Conservation (phyloP, 2,329 filamentous ascomycete species). For the Pyrenophora tritici-repentis region DNA sequence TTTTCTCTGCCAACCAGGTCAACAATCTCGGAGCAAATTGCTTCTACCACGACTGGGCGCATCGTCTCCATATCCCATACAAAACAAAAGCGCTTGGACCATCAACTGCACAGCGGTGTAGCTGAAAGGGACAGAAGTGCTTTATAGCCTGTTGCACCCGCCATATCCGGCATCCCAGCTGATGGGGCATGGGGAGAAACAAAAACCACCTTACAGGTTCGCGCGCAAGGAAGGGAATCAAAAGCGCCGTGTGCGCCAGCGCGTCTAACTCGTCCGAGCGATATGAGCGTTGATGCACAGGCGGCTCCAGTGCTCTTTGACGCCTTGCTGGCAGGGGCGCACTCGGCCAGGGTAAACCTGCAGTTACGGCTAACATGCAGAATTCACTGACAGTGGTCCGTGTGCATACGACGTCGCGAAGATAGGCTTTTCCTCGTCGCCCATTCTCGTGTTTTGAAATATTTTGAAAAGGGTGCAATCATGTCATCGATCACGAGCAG, state of each 20-base stretch:
- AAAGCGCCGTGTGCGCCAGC: constrained; percentile 1
- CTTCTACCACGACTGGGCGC: constrained; percentile 2
- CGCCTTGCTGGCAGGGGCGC: constrained; percentile 7
- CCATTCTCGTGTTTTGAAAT: background rate
- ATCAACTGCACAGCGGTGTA: background rate
- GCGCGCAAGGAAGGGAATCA: background rate
- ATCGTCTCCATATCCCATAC: constrained; percentile 2
- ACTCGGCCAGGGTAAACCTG: constrained; percentile 9
- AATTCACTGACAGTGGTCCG: background rate
- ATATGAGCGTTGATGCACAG: constrained; percentile 11
- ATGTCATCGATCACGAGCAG: constrained; percentile 4
- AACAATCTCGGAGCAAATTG: constrained; percentile 16
- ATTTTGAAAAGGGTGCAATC: too few species aligned
- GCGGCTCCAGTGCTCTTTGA: constrained; percentile 8
- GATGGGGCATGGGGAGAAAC: background rate
- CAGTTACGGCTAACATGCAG: background rate
- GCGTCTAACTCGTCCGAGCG: constrained; percentile 8
- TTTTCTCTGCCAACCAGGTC: background rate
- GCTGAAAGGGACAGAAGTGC: background rate
- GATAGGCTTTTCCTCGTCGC: background rate
- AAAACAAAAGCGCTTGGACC: background rate
- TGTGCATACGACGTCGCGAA: constrained; percentile 4
- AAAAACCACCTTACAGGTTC: background rate
- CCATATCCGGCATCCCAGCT: constrained; percentile 15
- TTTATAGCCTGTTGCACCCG: constrained; percentile 4